Percentiles rank a stretch among this genome's conserved stretches.
Evolutionary conservation across 176 grass and related monocot genomes (phyloP).

Genomic region (Oryza longistaminata): DNA sequence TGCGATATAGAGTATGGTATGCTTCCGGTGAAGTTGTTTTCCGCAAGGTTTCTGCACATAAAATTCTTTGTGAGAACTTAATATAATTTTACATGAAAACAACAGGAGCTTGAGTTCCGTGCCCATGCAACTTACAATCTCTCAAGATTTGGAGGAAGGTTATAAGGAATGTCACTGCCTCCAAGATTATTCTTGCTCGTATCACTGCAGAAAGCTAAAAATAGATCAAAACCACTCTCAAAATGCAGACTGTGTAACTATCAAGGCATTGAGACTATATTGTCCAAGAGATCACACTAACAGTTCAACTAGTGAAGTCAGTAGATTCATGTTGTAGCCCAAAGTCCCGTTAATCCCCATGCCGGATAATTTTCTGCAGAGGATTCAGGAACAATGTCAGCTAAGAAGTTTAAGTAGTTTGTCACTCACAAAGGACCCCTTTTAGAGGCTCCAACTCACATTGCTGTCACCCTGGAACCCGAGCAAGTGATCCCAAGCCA

Average conservation of each 20-base stretch:
- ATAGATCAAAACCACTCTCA: constrained; percentile 3
- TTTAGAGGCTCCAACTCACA: constrained; percentile 59
- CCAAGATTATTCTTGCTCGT: constrained; percentile 88
- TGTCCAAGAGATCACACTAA: constrained; percentile 45
- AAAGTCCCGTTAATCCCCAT: constrained; percentile 74
- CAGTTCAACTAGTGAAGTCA: constrained; percentile 74
- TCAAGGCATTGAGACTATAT: background rate
- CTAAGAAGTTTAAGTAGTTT: background rate
- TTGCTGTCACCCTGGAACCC: constrained; percentile 60
- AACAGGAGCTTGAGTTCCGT: background rate
- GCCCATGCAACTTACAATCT: constrained; percentile 53
- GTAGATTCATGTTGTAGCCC: constrained; percentile 79
- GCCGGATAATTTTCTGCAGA: constrained; percentile 69
- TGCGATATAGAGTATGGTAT: constrained; percentile 76
- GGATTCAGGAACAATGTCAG: constrained; percentile 21
- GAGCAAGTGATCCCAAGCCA: constrained; percentile 83
- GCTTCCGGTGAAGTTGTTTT: constrained; percentile 70
- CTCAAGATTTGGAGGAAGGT: constrained; percentile 85
- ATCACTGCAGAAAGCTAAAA: constrained; percentile 63
- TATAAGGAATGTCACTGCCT: constrained; percentile 70
- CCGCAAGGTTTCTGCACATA: constrained; percentile 71
- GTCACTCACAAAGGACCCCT: background rate
- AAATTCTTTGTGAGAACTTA: constrained; percentile 22
- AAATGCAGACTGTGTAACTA: background rate
- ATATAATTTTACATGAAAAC: background rate